Evolutionary conservation across 208 protist genomes (phyloP).

Genomic region (Phytomonas serpens): DNA sequence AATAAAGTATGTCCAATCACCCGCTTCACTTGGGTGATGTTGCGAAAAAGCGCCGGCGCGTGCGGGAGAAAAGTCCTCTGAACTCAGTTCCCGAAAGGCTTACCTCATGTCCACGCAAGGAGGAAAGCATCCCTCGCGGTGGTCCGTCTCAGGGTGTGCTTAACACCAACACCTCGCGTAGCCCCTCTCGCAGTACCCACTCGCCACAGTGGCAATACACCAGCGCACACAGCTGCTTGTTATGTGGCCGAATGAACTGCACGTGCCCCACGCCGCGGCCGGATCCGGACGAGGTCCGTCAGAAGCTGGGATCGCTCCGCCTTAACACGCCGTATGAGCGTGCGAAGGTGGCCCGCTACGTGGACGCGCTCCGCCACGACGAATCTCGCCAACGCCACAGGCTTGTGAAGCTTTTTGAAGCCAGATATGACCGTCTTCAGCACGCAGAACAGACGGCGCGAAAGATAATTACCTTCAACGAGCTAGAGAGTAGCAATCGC

Average conservation of each 20-base stretch:
- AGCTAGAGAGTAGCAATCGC: conserved; percentile 21
- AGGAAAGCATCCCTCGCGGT: no score
- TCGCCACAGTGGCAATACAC: conserved; percentile 49
- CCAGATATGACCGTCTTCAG: conserved; percentile 20
- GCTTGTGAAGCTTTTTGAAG: conserved; percentile 25
- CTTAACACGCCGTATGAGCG: conserved; percentile 74
- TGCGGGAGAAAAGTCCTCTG: no score
- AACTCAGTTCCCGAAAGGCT: no score
- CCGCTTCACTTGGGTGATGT: no score
- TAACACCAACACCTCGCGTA: no score
- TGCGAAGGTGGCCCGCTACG: conserved; percentile 41
- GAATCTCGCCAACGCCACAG: conserved; percentile 41
- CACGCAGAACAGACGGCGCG: conserved; percentile 15
- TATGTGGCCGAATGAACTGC: conserved; percentile 54
- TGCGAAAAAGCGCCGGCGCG: no score
- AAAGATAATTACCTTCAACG: conserved; percentile 19
- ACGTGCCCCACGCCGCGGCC: conserved; percentile 26
- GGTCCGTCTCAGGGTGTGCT: no score
- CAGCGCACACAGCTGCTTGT: conserved; percentile 58
- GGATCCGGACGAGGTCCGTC: conserved; percentile 37
- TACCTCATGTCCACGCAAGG: no score
- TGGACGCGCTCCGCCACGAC: conserved; percentile 37
- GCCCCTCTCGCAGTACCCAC: neutral
- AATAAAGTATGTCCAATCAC: no score
- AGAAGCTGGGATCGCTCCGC: conserved; percentile 46